Evolutionary conservation across 805 yeast species (phyloP), one percentile per base, ranked within the genome.

Genomic region (Candida tibetensis): DNA sequence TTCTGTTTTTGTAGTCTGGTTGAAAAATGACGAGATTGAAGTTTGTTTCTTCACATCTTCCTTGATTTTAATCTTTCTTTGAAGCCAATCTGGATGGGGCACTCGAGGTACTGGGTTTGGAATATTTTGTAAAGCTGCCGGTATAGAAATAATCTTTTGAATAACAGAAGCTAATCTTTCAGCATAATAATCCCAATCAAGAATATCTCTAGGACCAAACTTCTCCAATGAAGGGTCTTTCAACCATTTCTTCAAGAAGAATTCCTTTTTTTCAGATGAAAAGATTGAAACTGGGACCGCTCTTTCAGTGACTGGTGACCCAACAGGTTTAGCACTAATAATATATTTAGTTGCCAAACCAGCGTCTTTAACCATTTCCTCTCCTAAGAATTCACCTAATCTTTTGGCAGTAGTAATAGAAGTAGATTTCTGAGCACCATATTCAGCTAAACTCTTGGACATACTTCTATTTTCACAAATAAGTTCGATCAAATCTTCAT

Each of bases 241-340:
- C 27, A 90, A 69, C 99, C 99, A 93, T 52, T 86, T 81, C 51
- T 90, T 76, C 54, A 93, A 62, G 53, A 77, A 93, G 30, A 74
- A 75, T 42, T 81, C 74, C 57, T 88, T 89, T 37, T 84, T 82
- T 21, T 89, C 96, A 0, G 97, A 82, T 0, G 96, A 84, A 57
- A 93, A 95, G 14, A 93, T 89, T 0, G 96, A 93, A 4, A 95
- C 95, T 0, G 99, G 99, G 31, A 93, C 74, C 0, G 99, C 99
- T 48, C 99, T 74, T 54, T 91, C 98, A 0, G 99, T 88, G 21
- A 90, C 90, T 0, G 99, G 96, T 1, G 95, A 83, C 30, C 82
- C 83, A 15, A 73, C 52, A 1, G 99, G 99, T 47, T 77, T 79
- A 33, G 79, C 77, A 44, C 96, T 82, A 47, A 93, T 90, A 59